Conservation (phyloP, 2,329 filamentous ascomycete genomes). For the Akanthomyces dipterigenus region DNA sequence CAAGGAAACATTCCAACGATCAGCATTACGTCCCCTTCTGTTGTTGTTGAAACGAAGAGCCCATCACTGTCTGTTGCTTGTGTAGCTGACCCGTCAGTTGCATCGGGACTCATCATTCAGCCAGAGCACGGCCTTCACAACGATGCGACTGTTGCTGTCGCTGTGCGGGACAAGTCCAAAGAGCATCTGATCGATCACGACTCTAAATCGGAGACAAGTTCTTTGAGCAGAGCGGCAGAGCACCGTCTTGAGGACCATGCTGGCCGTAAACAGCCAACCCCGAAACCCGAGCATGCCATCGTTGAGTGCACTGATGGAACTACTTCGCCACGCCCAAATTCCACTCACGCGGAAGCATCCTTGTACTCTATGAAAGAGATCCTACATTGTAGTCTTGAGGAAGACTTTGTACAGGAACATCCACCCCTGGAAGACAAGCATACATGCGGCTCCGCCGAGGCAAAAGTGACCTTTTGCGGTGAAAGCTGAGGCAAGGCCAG, state of each 20-base stretch:
- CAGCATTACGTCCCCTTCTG: conserved; percentile 5
- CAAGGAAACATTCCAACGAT: background rate
- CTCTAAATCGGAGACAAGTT: background rate
- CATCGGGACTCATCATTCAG: conserved; percentile 5
- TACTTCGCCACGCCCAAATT: background rate
- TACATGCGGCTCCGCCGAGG: background rate
- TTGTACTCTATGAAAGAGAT: background rate
- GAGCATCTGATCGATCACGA: conserved; percentile 5
- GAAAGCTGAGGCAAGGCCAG: background rate
- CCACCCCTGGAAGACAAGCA: background rate
- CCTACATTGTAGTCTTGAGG: background rate
- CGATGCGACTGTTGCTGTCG: background rate
- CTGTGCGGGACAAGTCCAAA: background rate
- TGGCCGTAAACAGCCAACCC: background rate
- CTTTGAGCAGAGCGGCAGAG: background rate
- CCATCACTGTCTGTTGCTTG: background rate
- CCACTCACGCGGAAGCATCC: background rate
- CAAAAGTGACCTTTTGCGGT: no score
- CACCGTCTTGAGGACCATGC: background rate
- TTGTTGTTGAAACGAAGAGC: background rate
- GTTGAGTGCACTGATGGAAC: conserved; percentile 1
- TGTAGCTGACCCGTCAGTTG: conserved; percentile 1
- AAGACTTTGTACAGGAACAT: no score
- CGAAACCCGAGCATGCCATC: background rate
- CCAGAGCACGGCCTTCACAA: conserved; percentile 5